Evolutionary conservation across 139 green algal species (phyloP), one percentile per base, ranked within the genome.

Genomic region (Eudorina sp.): DNA sequence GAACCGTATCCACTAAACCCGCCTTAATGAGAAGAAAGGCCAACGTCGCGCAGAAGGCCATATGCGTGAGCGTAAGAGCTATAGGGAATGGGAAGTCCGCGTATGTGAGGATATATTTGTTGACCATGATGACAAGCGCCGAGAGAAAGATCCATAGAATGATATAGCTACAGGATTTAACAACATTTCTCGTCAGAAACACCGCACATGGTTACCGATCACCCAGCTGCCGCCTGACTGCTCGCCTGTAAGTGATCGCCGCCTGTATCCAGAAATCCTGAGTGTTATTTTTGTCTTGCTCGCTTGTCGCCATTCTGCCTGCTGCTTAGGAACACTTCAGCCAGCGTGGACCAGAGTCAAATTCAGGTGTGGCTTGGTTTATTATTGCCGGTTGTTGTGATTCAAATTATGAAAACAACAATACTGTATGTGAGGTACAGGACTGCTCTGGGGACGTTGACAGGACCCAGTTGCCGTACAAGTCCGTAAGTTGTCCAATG

Each of bases 101-200:
- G 80, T 91, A 94, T 16, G 92, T 84, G 27, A 97, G 88, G 19
- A 97, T 78, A 53, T 92, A 97, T 89, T 97, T 97, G 92, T 97
- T 97, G 83, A 95, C 88, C 62, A 97, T 74, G 45, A 97, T 97
- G 13, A 97, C 94, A 0, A 73, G 21, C 4, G 89, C 90, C 19
- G 41, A 83, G 4, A 94, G 89, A 23, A 53, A 74, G 74, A 94
- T 92, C 91, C 91, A 94, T 53, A 94, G 41, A 3, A 91, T 40
- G 43, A 93, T 91, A 48, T 91, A 93, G 16, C 90, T 93, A 75
- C 36, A 46, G n/a, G 38, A 11, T 19, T 3, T 29, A 31, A 72
- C 36, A 38, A 3, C 2, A 19, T 72, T 34, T 25, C 62, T 34
- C 31, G 62, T 72, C 62, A 72, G 62, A 11, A 72, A 29, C 62